Conservation (phyloP, 2,329 filamentous ascomycete genomes). For the Thelonectria blattea region DNA sequence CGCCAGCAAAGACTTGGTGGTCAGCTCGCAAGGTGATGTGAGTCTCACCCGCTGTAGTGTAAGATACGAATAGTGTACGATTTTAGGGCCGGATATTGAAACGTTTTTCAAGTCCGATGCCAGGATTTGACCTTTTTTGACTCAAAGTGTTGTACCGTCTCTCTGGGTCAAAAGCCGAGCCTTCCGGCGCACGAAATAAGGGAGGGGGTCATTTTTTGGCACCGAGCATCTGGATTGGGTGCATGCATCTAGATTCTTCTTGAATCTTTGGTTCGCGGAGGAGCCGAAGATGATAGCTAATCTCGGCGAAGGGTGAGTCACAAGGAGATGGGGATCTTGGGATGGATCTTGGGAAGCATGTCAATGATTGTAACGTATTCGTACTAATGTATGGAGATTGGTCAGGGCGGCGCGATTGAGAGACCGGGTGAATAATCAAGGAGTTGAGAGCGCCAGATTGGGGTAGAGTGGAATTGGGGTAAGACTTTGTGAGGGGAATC, state of each 20-base stretch:
- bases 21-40: conserved; percentile 2
- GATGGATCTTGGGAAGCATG: too few relatives aligned
- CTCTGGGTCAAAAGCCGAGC: background rate
- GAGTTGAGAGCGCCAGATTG: too few relatives aligned
- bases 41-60: background rate
- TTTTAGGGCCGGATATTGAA: background rate
- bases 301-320: background rate
- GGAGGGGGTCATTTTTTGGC: background rate
- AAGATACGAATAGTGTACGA: background rate
- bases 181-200: background rate
- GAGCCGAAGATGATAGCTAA: background rate
- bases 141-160: too few relatives aligned
- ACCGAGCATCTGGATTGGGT: conserved; percentile 10
- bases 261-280: background rate
- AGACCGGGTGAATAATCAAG: too few relatives aligned
- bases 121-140: too few relatives aligned
- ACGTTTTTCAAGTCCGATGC: background rate
- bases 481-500: too few relatives aligned
- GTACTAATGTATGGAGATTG: background rate
- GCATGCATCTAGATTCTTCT: background rate
- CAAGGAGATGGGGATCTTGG: background rate
- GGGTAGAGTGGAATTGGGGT: too few relatives aligned
- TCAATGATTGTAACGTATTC: too few relatives aligned
- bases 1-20: conserved; percentile 11
- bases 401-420: too few relatives aligned